A percentile compares a stretch with the other conserved stretches of the same genome.
phyloP scores from a whole-genome alignment of 2,329 filamentous ascomycete genomes.

The Saccharata proteae region DNA sequence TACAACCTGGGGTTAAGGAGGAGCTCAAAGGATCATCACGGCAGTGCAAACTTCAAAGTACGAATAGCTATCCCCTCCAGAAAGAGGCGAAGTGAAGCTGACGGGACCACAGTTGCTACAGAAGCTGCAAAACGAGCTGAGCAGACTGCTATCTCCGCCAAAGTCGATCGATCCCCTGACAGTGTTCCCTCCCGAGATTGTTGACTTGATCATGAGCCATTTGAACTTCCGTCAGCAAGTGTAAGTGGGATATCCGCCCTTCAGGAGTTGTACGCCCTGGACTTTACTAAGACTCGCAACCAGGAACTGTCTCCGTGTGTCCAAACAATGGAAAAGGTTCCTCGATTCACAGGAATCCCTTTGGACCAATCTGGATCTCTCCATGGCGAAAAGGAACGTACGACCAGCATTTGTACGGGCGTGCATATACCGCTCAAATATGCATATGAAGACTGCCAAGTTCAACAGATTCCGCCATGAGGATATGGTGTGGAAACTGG shows the following conservation, averaged over 20 bases:
- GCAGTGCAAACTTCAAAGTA: too few species aligned
- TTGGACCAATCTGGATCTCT: slow-evolving; percentile 44
- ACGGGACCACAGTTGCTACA: slow-evolving; percentile 22
- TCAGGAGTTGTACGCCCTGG: too few species aligned
- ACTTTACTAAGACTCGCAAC: slow-evolving; percentile 1
- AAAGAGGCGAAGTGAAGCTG: slow-evolving; percentile 20
- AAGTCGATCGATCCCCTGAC: slow-evolving; percentile 40
- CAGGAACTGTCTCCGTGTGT: slow-evolving; percentile 41
- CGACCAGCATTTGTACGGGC: slow-evolving; percentile 28
- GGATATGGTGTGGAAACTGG: slow-evolving; percentile 29
- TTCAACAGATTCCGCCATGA: slow-evolving; percentile 26
- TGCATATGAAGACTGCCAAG: slow-evolving; percentile 20
- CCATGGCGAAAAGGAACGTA: slow-evolving; percentile 30
- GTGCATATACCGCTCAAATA: slow-evolving; percentile 28
- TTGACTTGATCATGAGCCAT: slow-evolving; percentile 37
- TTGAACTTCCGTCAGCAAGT: slow-evolving; percentile 41
- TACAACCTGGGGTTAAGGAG: slow-evolving; percentile 48
- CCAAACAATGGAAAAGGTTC: slow-evolving; percentile 42
- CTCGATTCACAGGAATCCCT: slow-evolving; percentile 34
- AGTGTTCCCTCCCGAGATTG: slow-evolving; percentile 42
- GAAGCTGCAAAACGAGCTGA: slow-evolving; percentile 36
- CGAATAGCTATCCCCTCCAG: slow-evolving; percentile 34
- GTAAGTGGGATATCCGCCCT: too few species aligned
- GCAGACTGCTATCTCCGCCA: slow-evolving; percentile 27
- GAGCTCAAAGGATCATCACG: too few species aligned